A percentile compares a stretch with the other conserved stretches of the same genome.
phyloP scores from a whole-genome alignment of 2,329 filamentous ascomycete genomes.

The Fusarium brevicatenulatum region DNA sequence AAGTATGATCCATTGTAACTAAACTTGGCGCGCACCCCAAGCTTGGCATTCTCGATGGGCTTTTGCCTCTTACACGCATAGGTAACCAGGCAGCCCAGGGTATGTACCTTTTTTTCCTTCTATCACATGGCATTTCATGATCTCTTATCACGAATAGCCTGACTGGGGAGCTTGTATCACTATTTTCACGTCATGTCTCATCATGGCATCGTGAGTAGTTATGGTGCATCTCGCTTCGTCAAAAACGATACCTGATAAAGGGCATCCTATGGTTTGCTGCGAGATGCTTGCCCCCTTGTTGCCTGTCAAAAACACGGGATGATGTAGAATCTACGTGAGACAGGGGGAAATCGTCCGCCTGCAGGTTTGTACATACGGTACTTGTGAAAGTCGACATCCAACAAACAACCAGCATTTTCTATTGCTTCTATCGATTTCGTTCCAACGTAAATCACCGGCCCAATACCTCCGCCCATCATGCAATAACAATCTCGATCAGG shows the following conservation, averaged over 20 bases:
- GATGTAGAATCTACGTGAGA: slow-evolving; percentile 34
- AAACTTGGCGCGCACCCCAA: slow-evolving; percentile 9
- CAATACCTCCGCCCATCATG: slow-evolving; percentile 15
- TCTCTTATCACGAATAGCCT: slow-evolving; percentile 10
- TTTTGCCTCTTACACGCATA: slow-evolving; percentile 22
- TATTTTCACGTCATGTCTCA: slow-evolving; percentile 31
- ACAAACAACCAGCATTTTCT: background rate
- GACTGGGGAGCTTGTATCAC: background rate
- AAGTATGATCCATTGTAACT: background rate
- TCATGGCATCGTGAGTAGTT: slow-evolving; percentile 15
- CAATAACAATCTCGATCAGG: slow-evolving; percentile 28
- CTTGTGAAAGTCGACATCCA: slow-evolving; percentile 1
- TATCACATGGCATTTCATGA: slow-evolving; percentile 13
- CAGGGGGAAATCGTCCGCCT: slow-evolving; percentile 15
- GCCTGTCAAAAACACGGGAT: slow-evolving; percentile 33
- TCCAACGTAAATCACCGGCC: slow-evolving; percentile 1
- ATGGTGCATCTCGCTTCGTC: background rate
- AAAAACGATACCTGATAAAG: slow-evolving; percentile 6
- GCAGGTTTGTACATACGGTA: slow-evolving; percentile 8
- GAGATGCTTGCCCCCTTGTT: slow-evolving; percentile 25
- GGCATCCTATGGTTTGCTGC: background rate
- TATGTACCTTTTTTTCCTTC: background rate
- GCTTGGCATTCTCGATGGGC: slow-evolving; percentile 15
- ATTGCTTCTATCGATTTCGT: background rate
- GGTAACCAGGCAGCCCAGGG: background rate